These are phyloP conservation scores for Verticillium zaregamsianum DNA, from an alignment of 2,329 filamentous ascomycete genomes.

Conservation along the genomic window DNA sequence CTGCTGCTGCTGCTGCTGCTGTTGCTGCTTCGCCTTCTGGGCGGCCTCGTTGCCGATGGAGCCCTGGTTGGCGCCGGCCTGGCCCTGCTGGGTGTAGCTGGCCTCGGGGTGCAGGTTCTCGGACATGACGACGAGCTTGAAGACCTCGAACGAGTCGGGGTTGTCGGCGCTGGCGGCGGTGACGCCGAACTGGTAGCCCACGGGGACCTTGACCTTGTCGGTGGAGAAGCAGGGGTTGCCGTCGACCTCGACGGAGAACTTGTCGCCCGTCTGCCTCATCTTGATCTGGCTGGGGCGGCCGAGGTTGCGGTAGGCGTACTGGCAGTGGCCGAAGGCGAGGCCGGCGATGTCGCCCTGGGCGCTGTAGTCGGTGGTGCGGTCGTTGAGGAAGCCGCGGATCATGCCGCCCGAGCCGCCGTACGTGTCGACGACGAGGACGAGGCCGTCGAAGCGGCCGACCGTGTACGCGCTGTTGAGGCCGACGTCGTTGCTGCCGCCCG, in stretches of 20 bases:
- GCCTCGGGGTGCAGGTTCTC: conserved; percentile 34
- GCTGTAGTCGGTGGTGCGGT: conserved; percentile 77
- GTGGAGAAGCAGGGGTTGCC: conserved; percentile 79
- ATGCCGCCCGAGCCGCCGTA: conserved; percentile 75
- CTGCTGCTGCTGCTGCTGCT: conserved; percentile 24
- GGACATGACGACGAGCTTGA: conserved; percentile 74
- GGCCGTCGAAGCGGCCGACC: conserved; percentile 79
- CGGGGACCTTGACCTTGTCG: conserved; percentile 70
- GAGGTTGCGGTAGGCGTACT: conserved; percentile 85
- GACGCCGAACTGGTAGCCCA: conserved; percentile 80
- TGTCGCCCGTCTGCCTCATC: conserved; percentile 58
- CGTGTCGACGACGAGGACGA: conserved; percentile 81
- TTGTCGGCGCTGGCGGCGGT: conserved; percentile 85
- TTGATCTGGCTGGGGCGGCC: conserved; percentile 78
- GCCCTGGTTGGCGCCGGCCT: conserved; percentile 7
- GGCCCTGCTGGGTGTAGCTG: conserved; percentile 17
- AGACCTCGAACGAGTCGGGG: conserved; percentile 91
- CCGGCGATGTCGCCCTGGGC: conserved; percentile 73
- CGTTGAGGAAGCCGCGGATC: conserved; percentile 90
- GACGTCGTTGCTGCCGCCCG: conserved; percentile 60
- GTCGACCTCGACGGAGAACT: conserved; percentile 78
- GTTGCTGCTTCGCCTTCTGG: conserved; percentile 25
- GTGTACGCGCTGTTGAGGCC: conserved; percentile 79
- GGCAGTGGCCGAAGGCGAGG: conserved; percentile 89
- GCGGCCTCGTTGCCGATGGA: conserved; percentile 22